Evolutionary conservation across 352 stramenopile genomes (phyloP), one percentile per base, ranked within the genome.

Genomic region (Phytophthora capsici): DNA sequence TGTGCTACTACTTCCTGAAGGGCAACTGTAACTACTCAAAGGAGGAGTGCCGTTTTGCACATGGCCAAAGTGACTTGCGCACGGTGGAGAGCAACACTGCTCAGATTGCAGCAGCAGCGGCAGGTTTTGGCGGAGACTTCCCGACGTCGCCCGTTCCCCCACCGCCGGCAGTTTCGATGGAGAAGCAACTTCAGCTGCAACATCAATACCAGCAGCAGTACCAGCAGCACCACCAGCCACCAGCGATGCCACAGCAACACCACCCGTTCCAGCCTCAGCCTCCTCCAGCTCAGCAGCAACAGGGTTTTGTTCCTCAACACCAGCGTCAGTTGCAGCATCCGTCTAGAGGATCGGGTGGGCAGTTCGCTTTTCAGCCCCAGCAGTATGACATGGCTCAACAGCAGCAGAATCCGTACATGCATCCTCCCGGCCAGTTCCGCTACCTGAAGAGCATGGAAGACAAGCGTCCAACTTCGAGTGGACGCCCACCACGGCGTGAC

Each of bases 1-100:
- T 95, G 41, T 95, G 87, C 73, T 95, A 93, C 66, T 95, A 94
- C 68, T 95, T 93, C 52, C 69, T 95, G 23, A 93, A 94, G 43
- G 87, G 87, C 23, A 92, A 88, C 63, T 95, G 87, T 78, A 95
- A 95, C 70, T 95, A 93, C 71, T 79, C 85, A 3, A 95, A 90
- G 63, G 87, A 94, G 4, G 87, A 95, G 47, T 95, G 87, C 23
- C 80, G 87, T n/a, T 95, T 95, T 30, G 87, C 87, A n/a, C 87
- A 95, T 38, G 87, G 87, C 4, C 83, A 92, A 63, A 80, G 69
- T 44, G 87, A 95, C 25, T 69, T 95, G 26, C 82, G 85, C 32
- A 95, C 87, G 1, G 78, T 94, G 17, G 85, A 95, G 57, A 92
- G 81, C 66, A 95, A 95, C 57, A 93, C 87, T 20, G 73, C 83